A percentile compares a stretch with the other conserved stretches of the same genome.
Conservation (phyloP, 2,329 filamentous ascomycete genomes). For the Pseudonectria buxi region DNA sequence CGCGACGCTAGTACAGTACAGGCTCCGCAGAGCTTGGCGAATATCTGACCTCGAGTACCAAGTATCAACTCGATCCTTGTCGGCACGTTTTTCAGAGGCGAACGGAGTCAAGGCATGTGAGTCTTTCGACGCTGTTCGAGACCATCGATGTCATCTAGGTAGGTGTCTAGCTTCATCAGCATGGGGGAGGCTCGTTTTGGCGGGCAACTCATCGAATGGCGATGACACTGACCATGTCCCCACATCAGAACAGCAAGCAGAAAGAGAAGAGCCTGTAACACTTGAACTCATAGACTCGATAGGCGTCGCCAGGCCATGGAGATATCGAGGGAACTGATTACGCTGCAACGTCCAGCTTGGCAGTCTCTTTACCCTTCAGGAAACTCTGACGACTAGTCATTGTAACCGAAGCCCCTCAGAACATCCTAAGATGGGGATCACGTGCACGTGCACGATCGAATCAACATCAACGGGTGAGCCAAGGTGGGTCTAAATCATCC, state of each 20-base stretch:
- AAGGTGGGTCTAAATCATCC: slow-evolving; percentile 13
- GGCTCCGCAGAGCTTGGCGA: slow-evolving; percentile 2
- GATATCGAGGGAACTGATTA: slow-evolving; percentile 4
- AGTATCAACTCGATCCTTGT: slow-evolving; percentile 12
- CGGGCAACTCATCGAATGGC: slow-evolving; percentile 7
- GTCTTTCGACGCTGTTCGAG: slow-evolving; percentile 16
- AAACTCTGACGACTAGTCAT: slow-evolving; percentile 13
- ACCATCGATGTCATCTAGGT: slow-evolving; percentile 2
- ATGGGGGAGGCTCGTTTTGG: slow-evolving; percentile 5
- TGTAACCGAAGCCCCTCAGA: slow-evolving; percentile 23
- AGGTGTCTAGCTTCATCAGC: slow-evolving; percentile 10
- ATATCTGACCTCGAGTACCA: too few species aligned
- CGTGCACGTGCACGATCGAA: slow-evolving; percentile 17
- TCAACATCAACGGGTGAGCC: slow-evolving; percentile 18
- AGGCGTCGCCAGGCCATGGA: slow-evolving; percentile 12
- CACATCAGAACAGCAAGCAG: not conserved
- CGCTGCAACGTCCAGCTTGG: slow-evolving; percentile 7
- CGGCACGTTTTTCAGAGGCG: slow-evolving; percentile 16
- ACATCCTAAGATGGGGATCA: slow-evolving; percentile 15
- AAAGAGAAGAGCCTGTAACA: not conserved
- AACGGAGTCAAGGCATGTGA: slow-evolving; percentile 16
- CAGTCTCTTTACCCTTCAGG: too few species aligned
- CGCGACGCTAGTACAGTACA: slow-evolving; percentile 13
- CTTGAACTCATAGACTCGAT: slow-evolving; percentile 7
- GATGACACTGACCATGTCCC: slow-evolving; percentile 1